Evolutionary conservation across 805 yeast genomes (phyloP).

Genomic region (Yarrowia porcina): DNA sequence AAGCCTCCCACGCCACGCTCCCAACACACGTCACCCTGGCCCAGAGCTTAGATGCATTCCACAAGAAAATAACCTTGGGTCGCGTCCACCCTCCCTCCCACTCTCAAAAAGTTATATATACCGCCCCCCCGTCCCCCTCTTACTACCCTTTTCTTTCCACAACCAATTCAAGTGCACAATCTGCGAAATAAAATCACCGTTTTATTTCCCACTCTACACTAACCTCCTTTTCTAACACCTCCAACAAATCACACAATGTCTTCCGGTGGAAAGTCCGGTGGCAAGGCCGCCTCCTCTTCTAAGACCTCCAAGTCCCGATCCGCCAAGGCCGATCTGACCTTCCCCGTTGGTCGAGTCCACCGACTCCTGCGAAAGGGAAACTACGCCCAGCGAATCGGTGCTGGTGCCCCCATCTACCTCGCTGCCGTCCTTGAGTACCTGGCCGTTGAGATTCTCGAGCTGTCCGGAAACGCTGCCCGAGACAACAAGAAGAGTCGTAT

Average conservation of each 20-base stretch:
- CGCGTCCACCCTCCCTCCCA: background rate
- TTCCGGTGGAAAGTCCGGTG: constrained; percentile 75
- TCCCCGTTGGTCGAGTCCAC: constrained; percentile 99
- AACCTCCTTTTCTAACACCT: background rate
- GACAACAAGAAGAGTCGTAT: constrained; percentile 99
- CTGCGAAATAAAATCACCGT: constrained; percentile 21
- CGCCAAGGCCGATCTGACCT: constrained; percentile 96
- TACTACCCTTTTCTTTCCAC: constrained; percentile 30
- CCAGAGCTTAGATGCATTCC: no score
- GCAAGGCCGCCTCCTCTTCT: constrained; percentile 91
- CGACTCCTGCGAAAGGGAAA: constrained; percentile 94
- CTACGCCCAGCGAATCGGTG: constrained; percentile 98
- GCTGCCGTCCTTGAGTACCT: constrained; percentile 95
- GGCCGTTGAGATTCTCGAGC: constrained; percentile 94
- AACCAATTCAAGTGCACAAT: constrained; percentile 27
- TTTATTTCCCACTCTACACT: constrained; percentile 14
- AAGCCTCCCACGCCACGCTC: background rate
- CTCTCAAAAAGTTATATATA: constrained; percentile 8
- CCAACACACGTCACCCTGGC: constrained; percentile 15
- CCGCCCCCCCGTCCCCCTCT: constrained; percentile 21
- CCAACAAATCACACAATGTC: constrained; percentile 52
- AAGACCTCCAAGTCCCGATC: constrained; percentile 98
- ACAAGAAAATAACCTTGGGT: constrained; percentile 10
- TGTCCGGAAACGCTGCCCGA: constrained; percentile 99
- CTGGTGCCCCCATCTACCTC: constrained; percentile 96